Evolutionary conservation across 2,329 filamentous ascomycete species (phyloP), one percentile per base, ranked within the genome.

Genomic region (Cytospora leucostoma): DNA sequence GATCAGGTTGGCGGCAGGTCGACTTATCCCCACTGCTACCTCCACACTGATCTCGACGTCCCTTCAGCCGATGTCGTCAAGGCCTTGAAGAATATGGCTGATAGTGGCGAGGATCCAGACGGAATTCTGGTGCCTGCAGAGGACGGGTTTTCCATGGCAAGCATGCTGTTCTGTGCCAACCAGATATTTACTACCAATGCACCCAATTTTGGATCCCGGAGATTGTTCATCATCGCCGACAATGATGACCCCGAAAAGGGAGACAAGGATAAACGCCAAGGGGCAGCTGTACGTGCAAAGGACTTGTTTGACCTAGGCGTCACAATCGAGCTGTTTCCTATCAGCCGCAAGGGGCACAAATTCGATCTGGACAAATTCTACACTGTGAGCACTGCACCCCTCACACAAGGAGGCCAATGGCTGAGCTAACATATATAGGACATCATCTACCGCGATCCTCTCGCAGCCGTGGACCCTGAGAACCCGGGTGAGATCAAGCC

Each of bases 111-210:
- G 52, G 87, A 90, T 63, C 84, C 86, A 0, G 81, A 87, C 3
- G 82, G 88, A 10, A 77, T 97, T 4, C 77, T 98, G 40, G 82
- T 83, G 7, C 88, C 93, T 1, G 85, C 91, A 0, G 78, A 84
- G 4, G 87, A 93, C 61, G 79, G 82, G 1, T 88, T 90, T 0
- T 87, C 88, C 38, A 96, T 99, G 88, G 87, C 91, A 11, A 96
- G 93, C 70, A 84, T 99, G 2, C 82, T 99, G 1, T 97, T 97
- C 73, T 96, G 93, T 70, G 94, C 93, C 44, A 98, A 98, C 68
- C 93, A 97, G 72, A 91, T 98, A 58, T 97, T 99, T 73, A 97
- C 93, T 1, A 97, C 92, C 3, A 96, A 91, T 74, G 93, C 95
- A 0, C 88, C 95, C 19, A 98, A 97, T 72, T 98, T 98, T 74